phyloP scores from a whole-genome alignment of 768 basidiomycete genomes.

The Kwoniella sp. region DNA sequence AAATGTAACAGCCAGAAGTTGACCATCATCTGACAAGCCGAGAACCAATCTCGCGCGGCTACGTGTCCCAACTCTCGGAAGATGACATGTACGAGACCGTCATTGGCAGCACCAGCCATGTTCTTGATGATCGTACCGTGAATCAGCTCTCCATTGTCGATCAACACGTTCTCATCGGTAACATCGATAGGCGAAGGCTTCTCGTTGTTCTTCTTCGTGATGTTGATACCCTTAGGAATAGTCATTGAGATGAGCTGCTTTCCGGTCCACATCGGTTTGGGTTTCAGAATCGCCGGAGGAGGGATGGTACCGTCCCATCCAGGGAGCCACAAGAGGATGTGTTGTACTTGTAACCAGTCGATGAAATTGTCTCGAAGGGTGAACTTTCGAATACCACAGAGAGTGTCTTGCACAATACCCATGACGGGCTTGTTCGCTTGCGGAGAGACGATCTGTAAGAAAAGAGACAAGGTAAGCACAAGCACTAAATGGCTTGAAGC shows the following conservation, averaged over 20 bases:
- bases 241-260: constrained; percentile 92
- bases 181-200: constrained; percentile 80
- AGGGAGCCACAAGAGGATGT: constrained; percentile 95
- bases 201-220: constrained; percentile 60
- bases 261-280: constrained; percentile 95
- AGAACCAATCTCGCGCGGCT: constrained; percentile 83
- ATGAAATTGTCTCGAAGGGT: constrained; percentile 92
- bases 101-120: constrained; percentile 88
- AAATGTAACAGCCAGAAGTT: constrained; percentile 99
- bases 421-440: constrained; percentile 99
- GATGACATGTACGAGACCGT: constrained; percentile 91
- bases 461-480: constrained; percentile 19
- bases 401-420: constrained; percentile 99
- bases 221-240: constrained; percentile 92
- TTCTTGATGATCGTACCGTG: constrained; percentile 97
- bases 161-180: constrained; percentile 89
- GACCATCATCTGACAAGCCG: constrained; percentile 90
- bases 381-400: constrained; percentile 96
- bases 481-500: constrained; percentile 12
- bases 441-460: constrained; percentile 86
- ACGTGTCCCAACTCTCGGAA: constrained; percentile 98
- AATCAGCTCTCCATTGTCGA: constrained; percentile 94
- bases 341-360: constrained; percentile 94
- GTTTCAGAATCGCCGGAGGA: constrained; percentile 90
- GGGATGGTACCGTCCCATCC: constrained; percentile 95